Percentiles rank a stretch among this genome's conserved stretches.
Evolutionary conservation across 306 rosid genomes (phyloP).

Genomic region (Castanospermum australe): DNA sequence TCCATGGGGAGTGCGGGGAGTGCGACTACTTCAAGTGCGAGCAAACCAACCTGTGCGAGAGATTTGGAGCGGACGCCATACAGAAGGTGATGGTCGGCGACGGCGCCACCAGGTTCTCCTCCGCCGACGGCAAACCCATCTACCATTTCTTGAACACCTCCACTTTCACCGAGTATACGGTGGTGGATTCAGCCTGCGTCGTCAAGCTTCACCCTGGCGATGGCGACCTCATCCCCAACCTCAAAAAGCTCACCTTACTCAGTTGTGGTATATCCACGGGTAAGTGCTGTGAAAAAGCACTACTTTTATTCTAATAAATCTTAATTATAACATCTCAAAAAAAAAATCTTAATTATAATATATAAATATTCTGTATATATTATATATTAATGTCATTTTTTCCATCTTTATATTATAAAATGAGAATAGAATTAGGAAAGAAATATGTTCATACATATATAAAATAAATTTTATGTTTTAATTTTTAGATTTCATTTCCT

Average conservation of each 20-base stretch:
- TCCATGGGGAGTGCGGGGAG: constrained; percentile 78
- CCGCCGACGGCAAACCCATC: constrained; percentile 45
- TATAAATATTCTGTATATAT: too few species aligned
- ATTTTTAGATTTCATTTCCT: too few species aligned
- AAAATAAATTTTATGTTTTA: too few species aligned
- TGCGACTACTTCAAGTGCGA: constrained; percentile 50
- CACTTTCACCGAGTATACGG: constrained; percentile 76
- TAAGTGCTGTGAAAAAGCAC: too few species aligned
- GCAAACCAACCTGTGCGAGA: constrained; percentile 57
- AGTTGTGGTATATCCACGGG: constrained; percentile 90
- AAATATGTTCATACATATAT: too few species aligned
- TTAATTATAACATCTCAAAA: too few species aligned
- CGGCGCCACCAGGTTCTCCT: constrained; percentile 54
- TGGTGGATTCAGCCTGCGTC: constrained; percentile 67
- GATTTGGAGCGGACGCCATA: constrained; percentile 57
- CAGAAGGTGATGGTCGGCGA: constrained; percentile 62
- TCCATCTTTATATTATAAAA: too few species aligned
- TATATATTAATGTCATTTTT: too few species aligned
- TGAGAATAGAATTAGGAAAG: too few species aligned
- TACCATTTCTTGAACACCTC: constrained; percentile 89
- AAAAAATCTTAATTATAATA: too few species aligned
- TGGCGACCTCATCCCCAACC: not conserved
- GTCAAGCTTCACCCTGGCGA: constrained; percentile 36
- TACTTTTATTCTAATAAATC: too few species aligned
- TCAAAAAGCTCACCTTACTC: constrained; percentile 64